Evolutionary conservation across 805 yeast species (phyloP).

Genomic region (Candida coquimbonensis): DNA sequence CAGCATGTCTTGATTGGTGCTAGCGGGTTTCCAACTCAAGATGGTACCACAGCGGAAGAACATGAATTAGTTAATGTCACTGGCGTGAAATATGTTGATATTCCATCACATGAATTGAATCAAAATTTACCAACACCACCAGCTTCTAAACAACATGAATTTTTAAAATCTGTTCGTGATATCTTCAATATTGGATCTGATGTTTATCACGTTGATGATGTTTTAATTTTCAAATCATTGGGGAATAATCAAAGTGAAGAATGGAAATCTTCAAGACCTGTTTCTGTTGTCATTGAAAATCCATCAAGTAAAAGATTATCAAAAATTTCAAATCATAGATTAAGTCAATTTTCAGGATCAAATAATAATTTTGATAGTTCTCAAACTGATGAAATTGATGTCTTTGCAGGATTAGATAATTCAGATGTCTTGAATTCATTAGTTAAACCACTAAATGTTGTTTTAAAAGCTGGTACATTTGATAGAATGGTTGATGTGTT

Average conservation of each 20-base stretch:
- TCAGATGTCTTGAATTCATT: conserved; percentile 19
- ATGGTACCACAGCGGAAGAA: background rate
- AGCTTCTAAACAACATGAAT: conserved; percentile 34
- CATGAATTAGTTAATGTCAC: conserved; percentile 25
- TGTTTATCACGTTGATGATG: conserved; percentile 47
- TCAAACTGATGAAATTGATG: conserved; percentile 24
- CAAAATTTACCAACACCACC: conserved; percentile 18
- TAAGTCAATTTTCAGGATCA: conserved; percentile 11
- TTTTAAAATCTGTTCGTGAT: conserved; percentile 53
- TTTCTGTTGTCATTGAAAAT: conserved; percentile 41
- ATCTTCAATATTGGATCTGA: conserved; percentile 54
- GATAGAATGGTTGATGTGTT: conserved; percentile 75
- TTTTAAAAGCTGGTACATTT: conserved; percentile 60
- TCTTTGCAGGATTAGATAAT: conserved; percentile 28
- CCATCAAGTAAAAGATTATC: conserved; percentile 35
- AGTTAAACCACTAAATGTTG: conserved; percentile 34
- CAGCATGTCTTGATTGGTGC: conserved; percentile 47
- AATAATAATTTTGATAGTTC: conserved; percentile 23
- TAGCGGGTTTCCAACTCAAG: conserved; percentile 31
- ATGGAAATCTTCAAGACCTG: conserved; percentile 32
- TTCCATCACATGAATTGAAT: conserved; percentile 19
- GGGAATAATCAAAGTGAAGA: conserved; percentile 24
- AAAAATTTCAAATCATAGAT: conserved; percentile 26
- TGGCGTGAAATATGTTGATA: conserved; percentile 41
- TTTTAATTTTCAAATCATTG: conserved; percentile 53